Conservation (phyloP, 2,329 filamentous ascomycete species). For the Chaetoscypha palmicola region DNA sequence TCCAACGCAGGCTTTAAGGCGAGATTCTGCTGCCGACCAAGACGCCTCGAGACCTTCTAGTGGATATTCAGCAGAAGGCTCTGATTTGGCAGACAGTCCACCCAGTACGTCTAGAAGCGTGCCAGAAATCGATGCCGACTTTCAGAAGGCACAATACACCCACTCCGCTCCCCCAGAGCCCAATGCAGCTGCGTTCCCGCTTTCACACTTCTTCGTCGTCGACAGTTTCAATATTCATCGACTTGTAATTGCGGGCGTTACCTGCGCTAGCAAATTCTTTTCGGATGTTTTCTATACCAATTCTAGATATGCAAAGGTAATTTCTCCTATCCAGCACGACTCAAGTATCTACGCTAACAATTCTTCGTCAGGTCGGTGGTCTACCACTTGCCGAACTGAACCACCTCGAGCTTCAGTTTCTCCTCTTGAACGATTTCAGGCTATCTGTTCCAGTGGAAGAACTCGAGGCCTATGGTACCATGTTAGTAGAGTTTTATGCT, state of each 20-base stretch:
- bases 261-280: constrained; percentile 98
- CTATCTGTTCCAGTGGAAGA: constrained; percentile 91
- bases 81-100: constrained; percentile 27
- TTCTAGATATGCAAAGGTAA: constrained; percentile 96
- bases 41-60: constrained; percentile 25
- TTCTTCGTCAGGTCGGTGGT: constrained; percentile 70
- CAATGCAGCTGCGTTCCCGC: constrained; percentile 24
- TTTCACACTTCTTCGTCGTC: constrained; percentile 79
- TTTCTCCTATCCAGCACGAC: constrained; percentile 4
- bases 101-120: constrained; percentile 23
- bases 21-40: constrained; percentile 25
- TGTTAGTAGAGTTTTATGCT: constrained; percentile 97
- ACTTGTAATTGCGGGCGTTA: constrained; percentile 92
- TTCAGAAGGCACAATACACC: constrained; percentile 25
- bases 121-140: constrained; percentile 22
- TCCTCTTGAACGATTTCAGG: constrained; percentile 92
- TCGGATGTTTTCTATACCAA: constrained; percentile 99
- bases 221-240: constrained; percentile 99
- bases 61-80: constrained; percentile 26
- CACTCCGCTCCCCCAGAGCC: constrained; percentile 22
- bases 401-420: constrained; percentile 91
- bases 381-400: constrained; percentile 88
- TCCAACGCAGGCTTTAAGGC: constrained; percentile 59
- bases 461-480: constrained; percentile 93
- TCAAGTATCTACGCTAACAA: constrained; percentile 13